Conservation (phyloP, 805 yeast genomes). For the Barnettozyma californica region DNA sequence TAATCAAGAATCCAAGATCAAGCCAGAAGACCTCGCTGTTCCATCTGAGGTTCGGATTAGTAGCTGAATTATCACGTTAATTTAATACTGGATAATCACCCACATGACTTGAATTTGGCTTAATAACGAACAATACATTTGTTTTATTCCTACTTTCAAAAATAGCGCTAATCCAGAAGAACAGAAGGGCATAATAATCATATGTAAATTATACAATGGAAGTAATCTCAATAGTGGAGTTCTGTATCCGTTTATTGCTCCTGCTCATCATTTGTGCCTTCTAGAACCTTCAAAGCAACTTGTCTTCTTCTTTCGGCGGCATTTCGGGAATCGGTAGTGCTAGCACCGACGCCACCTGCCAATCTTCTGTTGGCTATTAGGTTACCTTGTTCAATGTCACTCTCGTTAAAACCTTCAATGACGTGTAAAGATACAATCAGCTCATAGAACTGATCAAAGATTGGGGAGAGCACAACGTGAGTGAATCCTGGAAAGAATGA, state of each 20-base stretch:
- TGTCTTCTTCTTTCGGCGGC: slow-evolving; percentile 76
- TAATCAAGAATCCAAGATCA: too few species aligned
- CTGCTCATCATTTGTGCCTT: slow-evolving; percentile 45
- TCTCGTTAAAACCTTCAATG: slow-evolving; percentile 58
- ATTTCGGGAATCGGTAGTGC: slow-evolving; percentile 34
- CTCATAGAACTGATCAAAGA: slow-evolving; percentile 41
- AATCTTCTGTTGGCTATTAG: slow-evolving; percentile 60
- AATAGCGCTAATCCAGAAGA: too few species aligned
- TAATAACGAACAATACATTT: too few species aligned
- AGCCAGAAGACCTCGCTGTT: too few species aligned
- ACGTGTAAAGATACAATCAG: slow-evolving; percentile 39
- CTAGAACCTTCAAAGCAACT: slow-evolving; percentile 69
- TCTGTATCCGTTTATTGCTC: background rate
- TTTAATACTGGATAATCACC: too few species aligned
- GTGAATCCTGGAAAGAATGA: slow-evolving; percentile 74
- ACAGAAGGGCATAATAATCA: too few species aligned
- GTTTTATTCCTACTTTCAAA: too few species aligned
- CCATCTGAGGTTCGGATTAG: too few species aligned
- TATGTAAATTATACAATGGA: background rate
- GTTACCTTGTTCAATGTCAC: slow-evolving; percentile 69
- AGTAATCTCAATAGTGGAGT: background rate
- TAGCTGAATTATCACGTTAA: too few species aligned
- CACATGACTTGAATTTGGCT: too few species aligned
- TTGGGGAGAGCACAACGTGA: slow-evolving; percentile 45
- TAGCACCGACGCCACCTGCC: slow-evolving; percentile 12